Evolutionary conservation across 1,284 basidiomycete species (phyloP).

Genomic region (Cutaneotrichosporon cavernicola): DNA sequence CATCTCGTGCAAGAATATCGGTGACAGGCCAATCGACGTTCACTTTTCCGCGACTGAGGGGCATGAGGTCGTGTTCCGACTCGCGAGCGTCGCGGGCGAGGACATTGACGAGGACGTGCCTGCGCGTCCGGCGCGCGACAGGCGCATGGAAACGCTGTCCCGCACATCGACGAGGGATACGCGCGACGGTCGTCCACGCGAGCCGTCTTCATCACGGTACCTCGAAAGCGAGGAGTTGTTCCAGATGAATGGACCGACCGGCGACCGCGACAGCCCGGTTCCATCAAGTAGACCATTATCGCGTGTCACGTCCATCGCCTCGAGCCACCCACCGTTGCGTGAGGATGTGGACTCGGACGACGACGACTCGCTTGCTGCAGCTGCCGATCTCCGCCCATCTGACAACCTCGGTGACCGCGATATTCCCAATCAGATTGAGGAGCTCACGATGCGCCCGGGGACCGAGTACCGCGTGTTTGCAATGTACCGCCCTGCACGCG

Average conservation of each 20-base stretch:
- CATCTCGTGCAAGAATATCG: slow-evolving; percentile 55
- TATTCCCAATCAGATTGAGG: slow-evolving; percentile 55
- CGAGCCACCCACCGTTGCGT: slow-evolving; percentile 35
- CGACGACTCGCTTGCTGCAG: slow-evolving; percentile 28
- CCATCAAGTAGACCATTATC: slow-evolving; percentile 45
- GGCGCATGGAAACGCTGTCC: slow-evolving; percentile 24
- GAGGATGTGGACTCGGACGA: slow-evolving; percentile 39
- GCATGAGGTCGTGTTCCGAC: slow-evolving; percentile 55
- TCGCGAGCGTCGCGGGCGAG: slow-evolving; percentile 53
- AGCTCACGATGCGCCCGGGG: slow-evolving; percentile 56
- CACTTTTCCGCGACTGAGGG: slow-evolving; percentile 53
- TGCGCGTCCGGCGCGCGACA: slow-evolving; percentile 20
- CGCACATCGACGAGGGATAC: slow-evolving; percentile 36
- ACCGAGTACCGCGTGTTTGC: slow-evolving; percentile 57
- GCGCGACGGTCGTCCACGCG: slow-evolving; percentile 21
- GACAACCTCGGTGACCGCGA: slow-evolving; percentile 29
- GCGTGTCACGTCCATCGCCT: slow-evolving; percentile 39
- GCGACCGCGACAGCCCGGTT: slow-evolving; percentile 34
- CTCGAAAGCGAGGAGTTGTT: slow-evolving; percentile 17
- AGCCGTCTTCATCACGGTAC: slow-evolving; percentile 2
- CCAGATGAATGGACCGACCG: not conserved
- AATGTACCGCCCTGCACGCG: slow-evolving; percentile 53
- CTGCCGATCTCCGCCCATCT: slow-evolving; percentile 14
- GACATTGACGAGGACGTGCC: slow-evolving; percentile 48
- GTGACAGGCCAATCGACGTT: slow-evolving; percentile 55